Conservation (phyloP, 2,329 filamentous ascomycete species). For the Sporothrix brasiliensis region DNA sequence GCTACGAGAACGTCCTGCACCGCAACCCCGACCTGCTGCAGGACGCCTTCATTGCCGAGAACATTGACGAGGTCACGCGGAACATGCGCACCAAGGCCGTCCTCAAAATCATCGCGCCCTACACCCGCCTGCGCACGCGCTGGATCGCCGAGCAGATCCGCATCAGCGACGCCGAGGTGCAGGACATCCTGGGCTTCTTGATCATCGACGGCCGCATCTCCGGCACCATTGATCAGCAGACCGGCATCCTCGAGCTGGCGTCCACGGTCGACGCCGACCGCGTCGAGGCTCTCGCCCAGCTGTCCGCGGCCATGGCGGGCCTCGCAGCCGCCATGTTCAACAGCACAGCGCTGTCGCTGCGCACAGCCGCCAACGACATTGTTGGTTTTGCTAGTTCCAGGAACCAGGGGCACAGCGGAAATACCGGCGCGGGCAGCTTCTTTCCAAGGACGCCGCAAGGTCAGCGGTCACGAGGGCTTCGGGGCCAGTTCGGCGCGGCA, state of each 20-base stretch:
- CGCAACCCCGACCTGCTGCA: slow-evolving; percentile 85
- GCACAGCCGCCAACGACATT: background rate
- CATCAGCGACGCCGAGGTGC: slow-evolving; percentile 82
- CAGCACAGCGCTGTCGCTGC: slow-evolving; percentile 70
- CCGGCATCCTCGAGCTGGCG: slow-evolving; percentile 79
- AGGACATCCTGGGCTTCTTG: slow-evolving; percentile 92
- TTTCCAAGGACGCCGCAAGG: background rate
- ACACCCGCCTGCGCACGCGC: slow-evolving; percentile 83
- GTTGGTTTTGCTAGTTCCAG: background rate
- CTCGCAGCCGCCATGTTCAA: slow-evolving; percentile 74
- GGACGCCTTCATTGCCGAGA: slow-evolving; percentile 96
- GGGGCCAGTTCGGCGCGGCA: too few species aligned
- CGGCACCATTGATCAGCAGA: slow-evolving; percentile 86
- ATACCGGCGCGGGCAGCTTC: background rate
- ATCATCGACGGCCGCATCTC: slow-evolving; percentile 87
- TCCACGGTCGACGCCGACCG: slow-evolving; percentile 72
- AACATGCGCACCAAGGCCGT: slow-evolving; percentile 98
- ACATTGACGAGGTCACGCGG: slow-evolving; percentile 97
- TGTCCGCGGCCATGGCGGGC: slow-evolving; percentile 68
- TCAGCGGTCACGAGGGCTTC: background rate
- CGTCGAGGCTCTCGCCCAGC: slow-evolving; percentile 70
- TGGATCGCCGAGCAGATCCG: slow-evolving; percentile 89
- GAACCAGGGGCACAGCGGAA: background rate
- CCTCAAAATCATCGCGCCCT: slow-evolving; percentile 89
- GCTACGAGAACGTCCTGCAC: slow-evolving; percentile 84